Conservation (phyloP, 2,329 filamentous ascomycete genomes). For the Talaromyces sp. region DNA sequence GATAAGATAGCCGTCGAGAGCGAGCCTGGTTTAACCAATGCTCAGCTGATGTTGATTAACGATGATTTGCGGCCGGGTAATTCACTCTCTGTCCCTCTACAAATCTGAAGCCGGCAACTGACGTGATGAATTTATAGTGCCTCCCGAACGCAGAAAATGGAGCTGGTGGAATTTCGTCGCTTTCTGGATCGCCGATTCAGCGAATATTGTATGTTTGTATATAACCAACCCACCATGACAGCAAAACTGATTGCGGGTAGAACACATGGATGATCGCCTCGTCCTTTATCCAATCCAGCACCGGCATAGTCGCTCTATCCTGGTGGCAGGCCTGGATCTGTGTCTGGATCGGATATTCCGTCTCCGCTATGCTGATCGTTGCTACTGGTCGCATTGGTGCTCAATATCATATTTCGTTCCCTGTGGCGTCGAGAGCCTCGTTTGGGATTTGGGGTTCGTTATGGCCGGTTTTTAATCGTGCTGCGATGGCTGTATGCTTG, state of each 20-base stretch:
- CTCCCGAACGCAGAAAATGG: slow-evolving; percentile 76
- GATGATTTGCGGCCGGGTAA: slow-evolving; percentile 65
- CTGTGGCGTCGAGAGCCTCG: slow-evolving; percentile 68
- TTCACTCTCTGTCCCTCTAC: not conserved
- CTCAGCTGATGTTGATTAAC: slow-evolving; percentile 84
- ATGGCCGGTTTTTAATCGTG: slow-evolving; percentile 84
- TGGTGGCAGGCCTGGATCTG: slow-evolving; percentile 94
- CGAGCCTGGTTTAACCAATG: slow-evolving; percentile 70
- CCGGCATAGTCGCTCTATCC: slow-evolving; percentile 47
- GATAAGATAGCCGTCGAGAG: slow-evolving; percentile 65
- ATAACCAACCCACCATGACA: too few relatives aligned
- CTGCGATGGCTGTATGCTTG: slow-evolving; percentile 70
- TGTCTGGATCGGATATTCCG: slow-evolving; percentile 78
- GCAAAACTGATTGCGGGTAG: slow-evolving; percentile 26
- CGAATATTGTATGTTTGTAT: slow-evolving; percentile 60
- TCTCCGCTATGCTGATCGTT: slow-evolving; percentile 70
- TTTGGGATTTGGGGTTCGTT: slow-evolving; percentile 87
- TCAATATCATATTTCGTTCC: slow-evolving; percentile 83
- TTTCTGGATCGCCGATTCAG: slow-evolving; percentile 80
- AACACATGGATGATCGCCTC: slow-evolving; percentile 94
- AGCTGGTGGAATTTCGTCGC: slow-evolving; percentile 80
- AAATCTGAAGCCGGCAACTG: not conserved
- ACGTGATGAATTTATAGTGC: slow-evolving; percentile 53
- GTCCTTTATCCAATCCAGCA: slow-evolving; percentile 67
- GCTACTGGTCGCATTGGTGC: slow-evolving; percentile 78